Evolutionary conservation across 352 stramenopile genomes (phyloP), one percentile per base, ranked within the genome.

Genomic region (Globisporangium solare): DNA sequence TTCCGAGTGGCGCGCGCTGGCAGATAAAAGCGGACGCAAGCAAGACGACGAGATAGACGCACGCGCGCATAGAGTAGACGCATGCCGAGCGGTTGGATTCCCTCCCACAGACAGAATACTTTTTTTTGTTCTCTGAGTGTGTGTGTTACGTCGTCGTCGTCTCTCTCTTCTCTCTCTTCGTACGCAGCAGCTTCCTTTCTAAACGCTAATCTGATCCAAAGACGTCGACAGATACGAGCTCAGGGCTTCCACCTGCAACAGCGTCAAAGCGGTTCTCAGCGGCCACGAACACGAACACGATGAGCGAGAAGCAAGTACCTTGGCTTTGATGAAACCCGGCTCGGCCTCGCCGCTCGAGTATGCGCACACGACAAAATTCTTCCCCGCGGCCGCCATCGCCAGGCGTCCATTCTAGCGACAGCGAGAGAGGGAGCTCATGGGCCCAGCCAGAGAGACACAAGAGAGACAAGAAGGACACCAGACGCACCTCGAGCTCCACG

Each of bases 351-450:
- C 73, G 51, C 63, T 68, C 31, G 83, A 88, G 66, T 92, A 90
- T 3, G 79, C 83, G 64, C 83, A 92, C 0, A 94, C 61, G 21
- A 94, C 57, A 55, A 93, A 94, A 56, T 63, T 74, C 52, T 86
- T 85, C 31, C 83, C 79, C 1, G 78, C 79, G 17, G 80, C 58
- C 2, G 79, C 76, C 50, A 93, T 85, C 18, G 71, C 85, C 47
- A 94, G 48, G 18, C 72, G 68, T 14, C 79, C 82, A 24, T 60
- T 70, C 81, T 35, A 35, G 39, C 5, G 12, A 43, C 12, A 43
- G 12, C 24, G 5, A 35, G 27, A 8, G 27, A 35, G 4, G 10
- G 10, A 11, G 5, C 7, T 10, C 27, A 35, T 35, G 6, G 10
- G 27, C 27, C 10, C 5, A 35, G 27, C 5, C 27, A 8, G 10